phyloP scores from a whole-genome alignment of 2,329 filamentous ascomycete genomes.

The Verticillium longisporum region DNA sequence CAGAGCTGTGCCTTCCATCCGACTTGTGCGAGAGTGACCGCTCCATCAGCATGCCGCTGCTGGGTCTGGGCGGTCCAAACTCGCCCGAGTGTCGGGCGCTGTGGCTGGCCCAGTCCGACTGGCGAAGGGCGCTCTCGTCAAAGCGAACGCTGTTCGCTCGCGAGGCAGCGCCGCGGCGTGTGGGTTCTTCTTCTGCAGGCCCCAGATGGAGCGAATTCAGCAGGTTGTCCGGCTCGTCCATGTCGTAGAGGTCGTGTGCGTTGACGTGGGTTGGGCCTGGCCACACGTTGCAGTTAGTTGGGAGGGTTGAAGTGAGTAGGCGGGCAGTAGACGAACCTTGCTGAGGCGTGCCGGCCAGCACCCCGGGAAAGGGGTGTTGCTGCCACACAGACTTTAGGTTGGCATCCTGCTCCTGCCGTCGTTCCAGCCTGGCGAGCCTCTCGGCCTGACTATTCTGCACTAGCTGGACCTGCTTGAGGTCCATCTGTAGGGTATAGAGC shows the following conservation, averaged over 20 bases:
- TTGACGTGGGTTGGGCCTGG: constrained; percentile 74
- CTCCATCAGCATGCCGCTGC: constrained; percentile 84
- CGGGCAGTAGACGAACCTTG: constrained; percentile 56
- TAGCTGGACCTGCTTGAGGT: constrained; percentile 61
- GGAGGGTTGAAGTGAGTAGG: not conserved
- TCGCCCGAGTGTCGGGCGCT: constrained; percentile 78
- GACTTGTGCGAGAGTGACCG: constrained; percentile 91
- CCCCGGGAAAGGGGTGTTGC: constrained; percentile 83
- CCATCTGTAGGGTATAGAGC: constrained; percentile 63
- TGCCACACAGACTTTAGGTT: constrained; percentile 83
- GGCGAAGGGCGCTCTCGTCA: constrained; percentile 89
- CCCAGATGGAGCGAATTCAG: constrained; percentile 80
- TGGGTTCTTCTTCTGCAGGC: constrained; percentile 71
- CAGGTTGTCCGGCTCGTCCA: constrained; percentile 79
- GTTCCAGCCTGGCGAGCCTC: constrained; percentile 54
- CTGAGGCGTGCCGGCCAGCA: constrained; percentile 75
- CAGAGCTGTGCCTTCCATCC: constrained; percentile 87
- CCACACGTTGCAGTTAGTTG: constrained; percentile 12
- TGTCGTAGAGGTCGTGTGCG: constrained; percentile 75
- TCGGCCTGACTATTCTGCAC: constrained; percentile 57
- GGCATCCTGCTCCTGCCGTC: constrained; percentile 60
- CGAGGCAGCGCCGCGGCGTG: constrained; percentile 78
- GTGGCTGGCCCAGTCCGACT: constrained; percentile 73
- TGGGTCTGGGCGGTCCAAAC: constrained; percentile 63
- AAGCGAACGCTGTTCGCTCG: constrained; percentile 96